phyloP scores from a whole-genome alignment of 495 filamentous ascomycete species.

The Schizothecium vesticola region DNA sequence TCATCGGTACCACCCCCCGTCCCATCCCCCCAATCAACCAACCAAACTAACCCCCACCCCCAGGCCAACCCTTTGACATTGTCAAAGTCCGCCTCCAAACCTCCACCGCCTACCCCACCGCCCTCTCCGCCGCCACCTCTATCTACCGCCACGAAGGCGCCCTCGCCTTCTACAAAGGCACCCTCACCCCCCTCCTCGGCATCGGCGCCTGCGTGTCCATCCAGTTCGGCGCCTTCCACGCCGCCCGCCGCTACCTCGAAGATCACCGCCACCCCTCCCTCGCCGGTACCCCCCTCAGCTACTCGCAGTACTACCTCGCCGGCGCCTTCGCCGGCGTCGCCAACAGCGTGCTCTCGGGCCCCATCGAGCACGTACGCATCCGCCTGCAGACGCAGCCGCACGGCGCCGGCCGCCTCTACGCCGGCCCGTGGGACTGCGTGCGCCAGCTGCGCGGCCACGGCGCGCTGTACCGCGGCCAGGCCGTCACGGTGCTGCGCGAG shows the following conservation, averaged over 20 bases:
- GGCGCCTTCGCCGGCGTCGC: slow-evolving; percentile 90
- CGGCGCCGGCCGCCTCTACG: slow-evolving; percentile 68
- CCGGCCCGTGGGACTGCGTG: slow-evolving; percentile 84
- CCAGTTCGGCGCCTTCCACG: slow-evolving; percentile 97
- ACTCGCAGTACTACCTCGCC: slow-evolving; percentile 81
- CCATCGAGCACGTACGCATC: slow-evolving; percentile 97
- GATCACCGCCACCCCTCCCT: slow-evolving; percentile 40
- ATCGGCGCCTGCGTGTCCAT: slow-evolving; percentile 97
- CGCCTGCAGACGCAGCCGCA: slow-evolving; percentile 97
- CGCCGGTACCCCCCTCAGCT: slow-evolving; percentile 47
- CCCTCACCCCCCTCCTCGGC: slow-evolving; percentile 88
- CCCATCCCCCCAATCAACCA: neutral
- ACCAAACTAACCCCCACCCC: slow-evolving; percentile 2
- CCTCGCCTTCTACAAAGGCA: slow-evolving; percentile 95
- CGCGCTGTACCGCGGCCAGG: slow-evolving; percentile 79
- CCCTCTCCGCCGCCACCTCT: slow-evolving; percentile 69
- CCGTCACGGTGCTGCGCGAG: slow-evolving; percentile 82
- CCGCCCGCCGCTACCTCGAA: slow-evolving; percentile 81
- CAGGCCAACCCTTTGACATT: slow-evolving; percentile 98
- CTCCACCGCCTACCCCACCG: slow-evolving; percentile 69
- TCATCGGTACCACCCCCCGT: slow-evolving; percentile 60
- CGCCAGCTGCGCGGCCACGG: slow-evolving; percentile 67
- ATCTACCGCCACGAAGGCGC: slow-evolving; percentile 88
- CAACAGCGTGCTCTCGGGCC: slow-evolving; percentile 81
- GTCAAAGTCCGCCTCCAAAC: slow-evolving; percentile 98